Evolutionary conservation across 306 rosid species (phyloP), one percentile per base, ranked within the genome.

Genomic region (Delonix regia): DNA sequence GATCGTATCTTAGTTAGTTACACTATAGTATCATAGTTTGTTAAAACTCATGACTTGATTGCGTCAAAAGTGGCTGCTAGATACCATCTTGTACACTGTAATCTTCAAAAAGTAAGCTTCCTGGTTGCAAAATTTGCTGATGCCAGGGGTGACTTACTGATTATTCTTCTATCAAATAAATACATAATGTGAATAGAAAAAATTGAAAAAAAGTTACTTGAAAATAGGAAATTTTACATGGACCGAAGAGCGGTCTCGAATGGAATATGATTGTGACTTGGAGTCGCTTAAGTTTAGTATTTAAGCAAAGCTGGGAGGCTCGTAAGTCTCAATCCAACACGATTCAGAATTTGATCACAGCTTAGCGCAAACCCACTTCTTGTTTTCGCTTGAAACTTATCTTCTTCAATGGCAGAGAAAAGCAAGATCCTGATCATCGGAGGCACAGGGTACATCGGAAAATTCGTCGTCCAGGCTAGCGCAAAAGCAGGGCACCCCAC

Each of bases 401-500:
- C 21, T n/a, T 51, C 12, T 27, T 8, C 47, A 34, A 84, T 80
- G 90, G 88, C 85, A 2, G 34, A 36, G 11, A 67, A 77, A 65
- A 71, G 78, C 70, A 87, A 64, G 74, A 85, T 87, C 66, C 66
- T 87, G 0, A 19, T 85, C 27, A 48, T 85, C 1, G 88, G 90
- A 76, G 63, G 82, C 0, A 80, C 88, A 0, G 87, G 88, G 30
- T 64, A 83, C 36, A 74, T 80, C 0, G 88, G 88, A 44, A 82
- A 85, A 25, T 81, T 61, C 70, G 57, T 87, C 36, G 82, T 82
- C 0, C 67, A 79, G 83, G 88, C 84, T 3, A 87, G 88, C 24
- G 18, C 70, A 0, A 80, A 84, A 56, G 87, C 77, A 7, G 85
- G 85, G 3, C 85, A 82, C 55, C 85, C 88, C 48, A 87, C 88